Percentiles rank a stretch among this genome's conserved stretches.
Evolutionary conservation across 2,329 filamentous ascomycete genomes (phyloP).

Genomic region (Ilyonectria robusta): DNA sequence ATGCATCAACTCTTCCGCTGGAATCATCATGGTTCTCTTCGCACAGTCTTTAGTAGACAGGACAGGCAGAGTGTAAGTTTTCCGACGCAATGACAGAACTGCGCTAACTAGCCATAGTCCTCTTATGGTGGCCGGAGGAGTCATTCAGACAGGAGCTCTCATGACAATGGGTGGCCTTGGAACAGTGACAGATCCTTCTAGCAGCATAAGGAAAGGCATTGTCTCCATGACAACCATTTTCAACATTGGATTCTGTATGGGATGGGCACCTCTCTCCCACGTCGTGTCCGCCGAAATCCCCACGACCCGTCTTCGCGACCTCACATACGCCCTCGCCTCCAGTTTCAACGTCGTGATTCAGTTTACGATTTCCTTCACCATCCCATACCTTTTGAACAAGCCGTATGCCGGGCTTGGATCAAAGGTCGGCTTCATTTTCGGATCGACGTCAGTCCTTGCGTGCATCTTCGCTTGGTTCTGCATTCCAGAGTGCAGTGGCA

Average conservation of each 20-base stretch:
- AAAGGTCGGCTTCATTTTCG: slow-evolving; percentile 1
- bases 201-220: neutral
- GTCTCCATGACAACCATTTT: slow-evolving; percentile 7
- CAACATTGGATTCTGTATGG: neutral
- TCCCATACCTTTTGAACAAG: neutral
- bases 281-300: neutral
- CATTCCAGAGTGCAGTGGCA: neutral
- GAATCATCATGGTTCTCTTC: slow-evolving; percentile 47
- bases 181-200: slow-evolving; percentile 3
- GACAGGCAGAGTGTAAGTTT: slow-evolving; percentile 22
- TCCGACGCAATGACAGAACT: neutral
- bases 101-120: neutral
- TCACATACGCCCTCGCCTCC: neutral
- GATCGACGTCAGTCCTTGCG: neutral
- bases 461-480: neutral
- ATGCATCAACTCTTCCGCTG: slow-evolving; percentile 45
- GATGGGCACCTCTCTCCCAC: neutral
- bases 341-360: neutral
- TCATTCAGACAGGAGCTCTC: slow-evolving; percentile 14
- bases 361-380: neutral
- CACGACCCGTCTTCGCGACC: neutral
- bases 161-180: slow-evolving; percentile 21
- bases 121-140: neutral
- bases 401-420: neutral
- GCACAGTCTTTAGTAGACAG: slow-evolving; percentile 14